These are phyloP conservation scores for Bacidia gigantensis DNA, from an alignment of 495 filamentous ascomycete species.

Conservation along the genomic window DNA sequence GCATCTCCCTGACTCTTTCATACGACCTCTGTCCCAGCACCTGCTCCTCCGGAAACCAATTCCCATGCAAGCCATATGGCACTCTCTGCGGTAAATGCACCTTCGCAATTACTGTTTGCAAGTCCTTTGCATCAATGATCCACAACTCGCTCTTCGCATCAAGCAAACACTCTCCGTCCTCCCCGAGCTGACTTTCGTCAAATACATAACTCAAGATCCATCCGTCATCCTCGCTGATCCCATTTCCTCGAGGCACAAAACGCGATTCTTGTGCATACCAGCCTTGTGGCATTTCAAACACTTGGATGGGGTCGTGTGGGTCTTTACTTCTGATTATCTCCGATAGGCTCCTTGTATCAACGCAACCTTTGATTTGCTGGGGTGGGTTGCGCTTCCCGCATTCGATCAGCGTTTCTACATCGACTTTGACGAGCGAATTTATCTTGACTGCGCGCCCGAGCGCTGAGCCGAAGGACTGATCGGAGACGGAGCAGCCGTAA, in stretches of 20 bases:
- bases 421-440: slow-evolving; percentile 44
- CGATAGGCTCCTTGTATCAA: slow-evolving; percentile 36
- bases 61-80: slow-evolving; percentile 53
- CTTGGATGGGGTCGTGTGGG: slow-evolving; percentile 37
- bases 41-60: slow-evolving; percentile 47
- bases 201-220: slow-evolving; percentile 49
- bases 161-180: slow-evolving; percentile 26
- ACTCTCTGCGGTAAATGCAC: slow-evolving; percentile 48
- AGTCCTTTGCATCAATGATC: slow-evolving; percentile 45
- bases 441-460: slow-evolving; percentile 46
- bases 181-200: slow-evolving; percentile 39
- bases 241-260: slow-evolving; percentile 38
- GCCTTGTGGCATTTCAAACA: slow-evolving; percentile 41
- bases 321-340: slow-evolving; percentile 31
- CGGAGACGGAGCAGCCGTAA: slow-evolving; percentile 64
- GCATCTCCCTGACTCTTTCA: slow-evolving; percentile 2
- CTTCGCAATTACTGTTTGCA: slow-evolving; percentile 40
- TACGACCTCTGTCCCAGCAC: slow-evolving; percentile 29
- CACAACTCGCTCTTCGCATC: slow-evolving; percentile 45
- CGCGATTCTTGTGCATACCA: slow-evolving; percentile 51
- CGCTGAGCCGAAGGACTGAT: slow-evolving; percentile 32
- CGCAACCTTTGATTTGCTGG: slow-evolving; percentile 34
- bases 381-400: slow-evolving; percentile 30
- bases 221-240: slow-evolving; percentile 40
- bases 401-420: slow-evolving; percentile 34